phyloP scores from a whole-genome alignment of 768 basidiomycete species.

The Auricularia auricula-judae region DNA sequence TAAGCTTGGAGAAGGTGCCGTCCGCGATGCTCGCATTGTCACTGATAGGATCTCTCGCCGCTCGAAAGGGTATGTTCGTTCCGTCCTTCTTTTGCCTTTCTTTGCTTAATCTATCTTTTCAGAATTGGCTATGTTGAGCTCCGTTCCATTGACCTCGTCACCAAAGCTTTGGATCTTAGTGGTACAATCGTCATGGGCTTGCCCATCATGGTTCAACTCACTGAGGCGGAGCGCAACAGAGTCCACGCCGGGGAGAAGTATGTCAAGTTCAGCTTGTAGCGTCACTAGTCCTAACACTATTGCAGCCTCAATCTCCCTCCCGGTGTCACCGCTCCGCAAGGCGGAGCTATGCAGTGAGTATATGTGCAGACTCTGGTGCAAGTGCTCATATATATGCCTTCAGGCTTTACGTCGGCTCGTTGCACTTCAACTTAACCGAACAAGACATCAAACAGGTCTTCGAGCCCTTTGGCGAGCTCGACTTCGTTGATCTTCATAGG shows the following conservation, averaged over 20 bases:
- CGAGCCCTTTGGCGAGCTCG: slow-evolving; percentile 95
- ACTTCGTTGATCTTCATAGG: slow-evolving; percentile 95
- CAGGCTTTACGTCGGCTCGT: slow-evolving; percentile 92
- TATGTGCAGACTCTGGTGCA: slow-evolving; percentile 14
- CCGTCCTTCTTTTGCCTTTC: background rate
- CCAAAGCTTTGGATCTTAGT: slow-evolving; percentile 78
- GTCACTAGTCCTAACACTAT: background rate
- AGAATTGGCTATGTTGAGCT: slow-evolving; percentile 99
- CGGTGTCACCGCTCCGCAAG: slow-evolving; percentile 68
- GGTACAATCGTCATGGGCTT: slow-evolving; percentile 98
- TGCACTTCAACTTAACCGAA: slow-evolving; percentile 95
- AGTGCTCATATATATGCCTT: background rate
- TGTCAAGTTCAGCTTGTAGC: slow-evolving; percentile 17
- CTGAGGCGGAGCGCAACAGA: slow-evolving; percentile 91
- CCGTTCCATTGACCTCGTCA: slow-evolving; percentile 78
- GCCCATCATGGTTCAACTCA: slow-evolving; percentile 92
- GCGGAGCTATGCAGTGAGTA: slow-evolving; percentile 72
- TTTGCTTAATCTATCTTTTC: slow-evolving; percentile 1
- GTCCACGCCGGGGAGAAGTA: slow-evolving; percentile 83
- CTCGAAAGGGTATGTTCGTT: slow-evolving; percentile 74
- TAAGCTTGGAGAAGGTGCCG: slow-evolving; percentile 84
- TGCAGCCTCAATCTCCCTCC: slow-evolving; percentile 77
- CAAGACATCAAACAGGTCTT: slow-evolving; percentile 98
- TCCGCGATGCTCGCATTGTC: slow-evolving; percentile 93
- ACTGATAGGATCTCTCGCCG: slow-evolving; percentile 90